Percentiles rank a stretch among this genome's conserved stretches.
phyloP scores from a whole-genome alignment of 306 rosid species.

The Echinosophora koreensis region DNA sequence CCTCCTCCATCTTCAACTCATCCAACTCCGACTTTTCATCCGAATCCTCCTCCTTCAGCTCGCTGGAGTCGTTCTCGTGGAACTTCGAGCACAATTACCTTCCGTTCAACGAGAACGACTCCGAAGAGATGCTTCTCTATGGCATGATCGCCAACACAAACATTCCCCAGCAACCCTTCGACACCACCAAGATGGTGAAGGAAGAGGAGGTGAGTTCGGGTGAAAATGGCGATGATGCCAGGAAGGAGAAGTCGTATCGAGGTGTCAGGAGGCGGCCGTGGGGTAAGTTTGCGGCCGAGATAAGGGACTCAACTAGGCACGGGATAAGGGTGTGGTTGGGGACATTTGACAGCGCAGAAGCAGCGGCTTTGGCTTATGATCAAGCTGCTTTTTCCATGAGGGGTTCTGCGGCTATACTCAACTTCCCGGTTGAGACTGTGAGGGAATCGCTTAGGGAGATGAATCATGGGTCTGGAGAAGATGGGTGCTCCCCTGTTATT shows the following conservation, averaged over 20 bases:
- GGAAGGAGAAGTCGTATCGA: slow-evolving; percentile 73
- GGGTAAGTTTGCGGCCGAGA: slow-evolving; percentile 98
- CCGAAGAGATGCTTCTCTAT: slow-evolving; percentile 88
- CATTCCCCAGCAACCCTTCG: not conserved
- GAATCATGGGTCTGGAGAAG: slow-evolving; percentile 54
- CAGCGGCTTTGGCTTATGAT: slow-evolving; percentile 91
- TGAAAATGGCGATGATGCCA: slow-evolving; percentile 33
- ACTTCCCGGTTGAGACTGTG: slow-evolving; percentile 80
- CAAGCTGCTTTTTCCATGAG: slow-evolving; percentile 95
- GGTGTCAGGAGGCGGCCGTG: slow-evolving; percentile 91
- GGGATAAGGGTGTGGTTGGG: slow-evolving; percentile 96
- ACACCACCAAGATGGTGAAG: slow-evolving; percentile 38
- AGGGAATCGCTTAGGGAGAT: slow-evolving; percentile 76
- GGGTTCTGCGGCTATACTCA: slow-evolving; percentile 81
- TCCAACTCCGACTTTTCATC: slow-evolving; percentile 63
- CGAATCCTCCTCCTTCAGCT: slow-evolving; percentile 65
- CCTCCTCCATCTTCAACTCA: slow-evolving; percentile 53
- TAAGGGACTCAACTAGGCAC: slow-evolving; percentile 85
- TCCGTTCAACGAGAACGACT: slow-evolving; percentile 89
- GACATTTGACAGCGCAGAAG: slow-evolving; percentile 93
- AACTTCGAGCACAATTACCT: slow-evolving; percentile 51
- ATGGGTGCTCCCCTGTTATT: slow-evolving; percentile 85
- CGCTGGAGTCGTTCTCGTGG: slow-evolving; percentile 61
- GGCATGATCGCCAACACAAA: slow-evolving; percentile 64
- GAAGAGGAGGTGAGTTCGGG: slow-evolving; percentile 74